Evolutionary conservation across 2,329 filamentous ascomycete genomes (phyloP), one percentile per base, ranked within the genome.

Genomic region (Pleurostoma richardsiae): DNA sequence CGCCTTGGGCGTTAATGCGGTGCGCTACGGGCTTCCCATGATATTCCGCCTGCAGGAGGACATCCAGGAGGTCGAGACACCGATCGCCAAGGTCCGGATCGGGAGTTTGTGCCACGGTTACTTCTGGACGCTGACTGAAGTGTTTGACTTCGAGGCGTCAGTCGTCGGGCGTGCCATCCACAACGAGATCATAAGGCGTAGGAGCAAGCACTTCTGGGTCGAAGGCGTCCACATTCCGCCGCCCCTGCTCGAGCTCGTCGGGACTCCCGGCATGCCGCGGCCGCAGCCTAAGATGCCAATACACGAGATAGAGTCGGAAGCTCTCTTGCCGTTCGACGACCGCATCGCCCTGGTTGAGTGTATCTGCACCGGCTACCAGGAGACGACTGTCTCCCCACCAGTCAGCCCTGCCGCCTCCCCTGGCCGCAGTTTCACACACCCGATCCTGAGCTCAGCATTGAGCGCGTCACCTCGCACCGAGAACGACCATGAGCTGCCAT

Each of bases 71-170:
- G 73, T 83, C 3, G 81, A 84, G 41, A 77, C 78, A 28, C 82
- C 86, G 0, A 64, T 81, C 39, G 79, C 85, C 30, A 94, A 92
- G 60, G 80, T 95, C 38, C 85, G 88, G 40, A 73, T 95, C 40
- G 90, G 88, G 30, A 90, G 87, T 59, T 71, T 97, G 47, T 88
- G 92, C 43, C 88, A 95, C 59, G 91, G 90, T 6, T 96, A 96
- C 64, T 83, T 96, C 49, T 92, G 88, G 85, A 79, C 82, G 1
- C 62, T 96, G 50, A 83, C 80, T 4, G 85, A 91, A 49, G 84
- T 81, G 46, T 91, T 96, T 52, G 80, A 88, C 41, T 85, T 95
- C 51, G 85, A 91, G 45, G 74, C 74, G 5, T 83, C 86, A 0
- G 72, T 76, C 0, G 76, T 88, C 19, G 90, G 89, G 6, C 76